These are phyloP conservation scores for Viola pubescens DNA, from an alignment of 441 rosid genomes.

Conservation along the genomic window DNA sequence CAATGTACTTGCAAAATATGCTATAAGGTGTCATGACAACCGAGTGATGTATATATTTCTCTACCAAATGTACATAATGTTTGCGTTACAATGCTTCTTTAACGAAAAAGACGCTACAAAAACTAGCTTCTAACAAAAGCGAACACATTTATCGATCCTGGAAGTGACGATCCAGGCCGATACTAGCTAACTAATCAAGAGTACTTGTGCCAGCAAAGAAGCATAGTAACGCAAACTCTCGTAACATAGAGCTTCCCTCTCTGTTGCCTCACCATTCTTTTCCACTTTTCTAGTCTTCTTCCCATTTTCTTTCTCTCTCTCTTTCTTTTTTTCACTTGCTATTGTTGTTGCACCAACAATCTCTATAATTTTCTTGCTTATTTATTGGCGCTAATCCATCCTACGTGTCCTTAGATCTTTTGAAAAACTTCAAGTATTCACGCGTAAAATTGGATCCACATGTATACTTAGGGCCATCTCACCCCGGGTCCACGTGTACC, in stretches of 20 bases:
- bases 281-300: constrained; percentile 41
- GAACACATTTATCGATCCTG: too few relatives aligned
- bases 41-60: too few relatives aligned
- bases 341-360: not conserved
- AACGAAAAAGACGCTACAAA: too few relatives aligned
- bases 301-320: constrained; percentile 21
- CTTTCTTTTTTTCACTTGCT: not conserved
- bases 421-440: not conserved
- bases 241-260: constrained; percentile 54
- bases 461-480: constrained; percentile 6
- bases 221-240: constrained; percentile 57
- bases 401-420: not conserved
- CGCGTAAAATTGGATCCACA: constrained; percentile 10
- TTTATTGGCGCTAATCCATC: not conserved
- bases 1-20: too few relatives aligned
- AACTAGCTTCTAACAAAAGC: too few relatives aligned
- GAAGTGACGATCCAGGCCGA: too few relatives aligned
- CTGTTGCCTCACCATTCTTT: constrained; percentile 52
- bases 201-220: constrained; percentile 51
- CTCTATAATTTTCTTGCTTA: not conserved
- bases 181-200: constrained; percentile 7
- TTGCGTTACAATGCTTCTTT: too few relatives aligned
- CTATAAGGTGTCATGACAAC: too few relatives aligned
- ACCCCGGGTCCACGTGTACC: constrained; percentile 25
- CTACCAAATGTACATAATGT: too few relatives aligned